phyloP scores from a whole-genome alignment of 2,329 filamentous ascomycete genomes.

The Colletotrichum liriopes region DNA sequence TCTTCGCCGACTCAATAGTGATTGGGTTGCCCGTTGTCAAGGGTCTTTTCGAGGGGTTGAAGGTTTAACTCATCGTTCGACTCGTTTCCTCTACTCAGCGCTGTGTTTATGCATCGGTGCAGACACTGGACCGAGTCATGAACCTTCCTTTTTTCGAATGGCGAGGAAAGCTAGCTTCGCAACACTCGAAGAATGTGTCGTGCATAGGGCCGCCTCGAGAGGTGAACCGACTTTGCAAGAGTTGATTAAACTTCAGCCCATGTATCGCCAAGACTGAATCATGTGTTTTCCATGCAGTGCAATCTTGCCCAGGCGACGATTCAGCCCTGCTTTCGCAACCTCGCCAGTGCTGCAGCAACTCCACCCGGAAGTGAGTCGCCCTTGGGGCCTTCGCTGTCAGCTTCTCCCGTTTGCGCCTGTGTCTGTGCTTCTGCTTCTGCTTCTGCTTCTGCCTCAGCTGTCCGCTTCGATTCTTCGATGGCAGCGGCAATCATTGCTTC shows the following conservation, averaged over 20 bases:
- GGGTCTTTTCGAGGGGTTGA: neutral
- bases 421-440: slow-evolving; percentile 46
- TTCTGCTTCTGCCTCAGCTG: slow-evolving; percentile 47
- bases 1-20: neutral
- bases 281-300: neutral
- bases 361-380: slow-evolving; percentile 69
- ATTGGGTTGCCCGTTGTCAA: neutral
- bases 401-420: slow-evolving; percentile 43
- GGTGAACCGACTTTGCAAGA: slow-evolving; percentile 3
- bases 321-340: slow-evolving; percentile 64
- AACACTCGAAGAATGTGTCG: neutral
- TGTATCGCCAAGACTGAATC: slow-evolving; percentile 11
- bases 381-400: slow-evolving; percentile 44
- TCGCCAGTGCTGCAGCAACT: slow-evolving; percentile 74
- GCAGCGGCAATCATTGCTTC: slow-evolving; percentile 66
- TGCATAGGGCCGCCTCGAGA: neutral
- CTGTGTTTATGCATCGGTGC: slow-evolving; percentile 3
- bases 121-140: slow-evolving; percentile 10
- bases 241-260: slow-evolving; percentile 24
- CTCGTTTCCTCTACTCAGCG: neutral
- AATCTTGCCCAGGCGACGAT: neutral
- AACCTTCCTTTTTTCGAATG: neutral
- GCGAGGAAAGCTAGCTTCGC: neutral
- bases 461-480: slow-evolving; percentile 63
- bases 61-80: slow-evolving; percentile 1